phyloP scores from a whole-genome alignment of 2,329 filamentous ascomycete species.

The Ophiostoma himal-ulmi region DNA sequence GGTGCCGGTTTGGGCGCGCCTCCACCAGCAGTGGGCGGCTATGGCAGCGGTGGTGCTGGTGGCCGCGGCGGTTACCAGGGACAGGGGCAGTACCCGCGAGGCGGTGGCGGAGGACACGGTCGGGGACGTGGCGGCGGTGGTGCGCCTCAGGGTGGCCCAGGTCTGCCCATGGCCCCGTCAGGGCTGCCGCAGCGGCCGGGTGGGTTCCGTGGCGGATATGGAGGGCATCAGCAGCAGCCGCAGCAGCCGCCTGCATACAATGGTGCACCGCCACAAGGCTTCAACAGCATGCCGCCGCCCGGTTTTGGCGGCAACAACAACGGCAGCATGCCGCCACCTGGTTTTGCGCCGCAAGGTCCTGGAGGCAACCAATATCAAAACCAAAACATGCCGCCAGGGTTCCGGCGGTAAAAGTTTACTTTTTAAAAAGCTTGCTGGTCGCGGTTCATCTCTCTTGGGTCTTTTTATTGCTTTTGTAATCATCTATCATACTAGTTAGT shows the following conservation, averaged over 20 bases:
- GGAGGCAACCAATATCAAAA: constrained; percentile 7
- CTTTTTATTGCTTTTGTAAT: not conserved
- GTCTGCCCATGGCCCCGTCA: constrained; percentile 45
- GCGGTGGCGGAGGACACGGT: constrained; percentile 16
- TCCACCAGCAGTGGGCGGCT: constrained; percentile 1
- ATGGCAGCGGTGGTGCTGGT: not conserved
- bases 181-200: constrained; percentile 37
- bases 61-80: constrained; percentile 1
- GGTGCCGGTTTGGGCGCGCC: not conserved
- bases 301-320: constrained; percentile 29
- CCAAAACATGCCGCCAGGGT: constrained; percentile 28
- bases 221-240: constrained; percentile 20
- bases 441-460: not conserved
- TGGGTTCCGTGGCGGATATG: constrained; percentile 10
- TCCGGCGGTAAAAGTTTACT: constrained; percentile 27
- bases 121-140: constrained; percentile 23
- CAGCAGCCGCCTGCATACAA: constrained; percentile 5
- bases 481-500: constrained; percentile 4
- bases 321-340: constrained; percentile 24
- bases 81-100: constrained; percentile 10
- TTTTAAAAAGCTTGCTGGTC: not conserved
- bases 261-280: constrained; percentile 18
- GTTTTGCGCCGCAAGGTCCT: not conserved
- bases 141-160: constrained; percentile 28
- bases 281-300: constrained; percentile 35